These are phyloP conservation scores for Fusarium paranaense DNA, from an alignment of 2,329 filamentous ascomycete species.

Conservation along the genomic window DNA sequence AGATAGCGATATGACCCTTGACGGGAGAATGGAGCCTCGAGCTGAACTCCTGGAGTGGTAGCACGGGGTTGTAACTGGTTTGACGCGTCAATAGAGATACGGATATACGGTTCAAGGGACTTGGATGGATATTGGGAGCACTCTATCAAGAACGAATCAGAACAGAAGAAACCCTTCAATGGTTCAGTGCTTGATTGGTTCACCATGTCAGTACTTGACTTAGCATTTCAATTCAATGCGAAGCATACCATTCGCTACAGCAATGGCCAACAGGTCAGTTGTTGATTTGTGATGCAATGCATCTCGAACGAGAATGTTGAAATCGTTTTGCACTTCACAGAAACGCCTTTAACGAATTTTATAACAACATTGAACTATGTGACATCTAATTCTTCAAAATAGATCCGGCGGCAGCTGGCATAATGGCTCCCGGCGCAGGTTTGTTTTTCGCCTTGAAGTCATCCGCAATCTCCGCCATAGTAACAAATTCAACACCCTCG, in stretches of 20 bases:
- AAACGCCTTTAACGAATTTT: not conserved
- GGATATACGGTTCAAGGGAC: not conserved
- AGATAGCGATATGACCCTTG: not conserved
- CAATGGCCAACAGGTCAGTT: not conserved
- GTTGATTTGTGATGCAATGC: not conserved
- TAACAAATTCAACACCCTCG: conserved; percentile 73
- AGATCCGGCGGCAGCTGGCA: conserved; percentile 58
- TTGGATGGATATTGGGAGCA: not conserved
- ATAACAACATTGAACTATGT: no score
- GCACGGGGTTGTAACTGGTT: not conserved
- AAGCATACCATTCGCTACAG: not conserved
- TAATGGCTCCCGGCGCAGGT: conserved; percentile 67
- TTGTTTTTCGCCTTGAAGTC: conserved; percentile 77
- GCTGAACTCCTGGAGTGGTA: not conserved
- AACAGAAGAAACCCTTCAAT: not conserved
- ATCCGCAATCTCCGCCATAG: conserved; percentile 78
- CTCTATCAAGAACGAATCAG: not conserved
- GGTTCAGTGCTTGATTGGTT: not conserved
- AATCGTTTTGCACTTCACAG: not conserved
- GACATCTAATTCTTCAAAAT: not conserved
- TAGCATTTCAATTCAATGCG: not conserved
- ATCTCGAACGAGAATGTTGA: not conserved
- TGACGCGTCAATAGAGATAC: no score
- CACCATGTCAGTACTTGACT: not conserved
- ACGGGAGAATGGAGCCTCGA: not conserved